A percentile compares a stretch with the other conserved stretches of the same genome.
phyloP scores from a whole-genome alignment of 139 green algal species.

The Monoraphidium neglectum region DNA sequence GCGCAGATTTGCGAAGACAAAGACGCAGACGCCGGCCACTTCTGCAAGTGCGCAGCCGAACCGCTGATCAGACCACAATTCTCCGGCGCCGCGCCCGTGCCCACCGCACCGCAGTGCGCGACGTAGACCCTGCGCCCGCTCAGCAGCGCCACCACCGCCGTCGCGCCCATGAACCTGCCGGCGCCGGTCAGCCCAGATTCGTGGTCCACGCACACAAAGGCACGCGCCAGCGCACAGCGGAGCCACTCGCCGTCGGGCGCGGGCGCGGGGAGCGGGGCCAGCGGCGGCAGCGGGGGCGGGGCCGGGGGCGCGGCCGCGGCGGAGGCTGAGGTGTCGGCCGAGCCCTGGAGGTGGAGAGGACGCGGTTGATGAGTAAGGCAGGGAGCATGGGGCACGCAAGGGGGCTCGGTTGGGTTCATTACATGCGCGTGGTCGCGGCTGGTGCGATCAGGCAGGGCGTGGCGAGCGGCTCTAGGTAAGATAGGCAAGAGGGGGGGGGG shows the following conservation, averaged over 20 bases:
- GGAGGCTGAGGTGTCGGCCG: background rate
- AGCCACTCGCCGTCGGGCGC: constrained; percentile 19
- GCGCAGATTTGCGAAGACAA: no score
- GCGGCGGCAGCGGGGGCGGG: background rate
- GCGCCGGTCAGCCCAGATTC: constrained; percentile 55
- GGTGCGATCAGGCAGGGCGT: no score
- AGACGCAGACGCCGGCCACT: no score
- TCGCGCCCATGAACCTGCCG: constrained; percentile 71
- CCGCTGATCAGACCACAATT: no score
- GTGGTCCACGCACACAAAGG: constrained; percentile 37
- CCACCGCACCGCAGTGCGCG: constrained; percentile 73
- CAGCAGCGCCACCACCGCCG: constrained; percentile 82
- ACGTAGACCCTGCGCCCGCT: constrained; percentile 69
- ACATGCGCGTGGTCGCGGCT: no score
- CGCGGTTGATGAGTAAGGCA: no score
- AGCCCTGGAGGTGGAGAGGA: no score
- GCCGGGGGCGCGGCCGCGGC: background rate
- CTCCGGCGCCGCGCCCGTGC: background rate
- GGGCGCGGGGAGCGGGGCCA: background rate
- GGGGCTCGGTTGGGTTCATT: no score
- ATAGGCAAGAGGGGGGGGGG: no score
- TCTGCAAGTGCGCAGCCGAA: no score
- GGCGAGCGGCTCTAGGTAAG: no score
- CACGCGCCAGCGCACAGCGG: background rate
- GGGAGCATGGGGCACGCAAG: no score